A percentile compares a stretch with the other conserved stretches of the same genome.
Conservation (phyloP, 2,329 filamentous ascomycete species). For the Byssochlamys sp. region DNA sequence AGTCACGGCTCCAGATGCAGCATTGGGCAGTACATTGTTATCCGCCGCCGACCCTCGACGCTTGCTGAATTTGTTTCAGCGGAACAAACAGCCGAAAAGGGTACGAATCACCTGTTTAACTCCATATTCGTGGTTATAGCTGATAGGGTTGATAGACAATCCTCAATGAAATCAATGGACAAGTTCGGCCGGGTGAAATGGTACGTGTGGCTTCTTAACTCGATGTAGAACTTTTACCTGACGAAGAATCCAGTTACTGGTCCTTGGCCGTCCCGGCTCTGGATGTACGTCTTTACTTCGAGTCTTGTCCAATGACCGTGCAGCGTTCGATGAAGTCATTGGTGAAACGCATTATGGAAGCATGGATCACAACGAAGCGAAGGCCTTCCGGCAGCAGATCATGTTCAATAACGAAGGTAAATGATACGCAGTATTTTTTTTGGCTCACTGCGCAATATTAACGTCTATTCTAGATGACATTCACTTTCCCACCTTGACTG, state of each 20-base stretch:
- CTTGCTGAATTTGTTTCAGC: constrained; percentile 12
- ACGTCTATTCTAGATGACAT: constrained; percentile 46
- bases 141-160: constrained; percentile 23
- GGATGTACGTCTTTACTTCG: constrained; percentile 64
- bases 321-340: constrained; percentile 48
- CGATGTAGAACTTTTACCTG: background rate
- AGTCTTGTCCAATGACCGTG: constrained; percentile 55
- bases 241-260: constrained; percentile 42
- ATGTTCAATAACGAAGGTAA: constrained; percentile 61
- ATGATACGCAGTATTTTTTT: background rate
- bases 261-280: constrained; percentile 57
- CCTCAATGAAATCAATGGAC: constrained; percentile 29
- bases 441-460: background rate
- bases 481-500: constrained; percentile 65
- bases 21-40: constrained; percentile 24
- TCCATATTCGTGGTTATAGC: background rate
- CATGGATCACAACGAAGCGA: constrained; percentile 39
- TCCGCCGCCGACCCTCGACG: constrained; percentile 26
- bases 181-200: constrained; percentile 37
- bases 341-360: constrained; percentile 46
- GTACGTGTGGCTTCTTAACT: constrained; percentile 14
- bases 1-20: constrained; percentile 28
- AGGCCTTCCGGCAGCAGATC: constrained; percentile 34
- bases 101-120: constrained; percentile 9
- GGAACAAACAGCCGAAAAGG: constrained; percentile 16